These are phyloP conservation scores for Nothomitra cinnamomea DNA, from an alignment of 2,329 filamentous ascomycete genomes.

Conservation along the genomic window DNA sequence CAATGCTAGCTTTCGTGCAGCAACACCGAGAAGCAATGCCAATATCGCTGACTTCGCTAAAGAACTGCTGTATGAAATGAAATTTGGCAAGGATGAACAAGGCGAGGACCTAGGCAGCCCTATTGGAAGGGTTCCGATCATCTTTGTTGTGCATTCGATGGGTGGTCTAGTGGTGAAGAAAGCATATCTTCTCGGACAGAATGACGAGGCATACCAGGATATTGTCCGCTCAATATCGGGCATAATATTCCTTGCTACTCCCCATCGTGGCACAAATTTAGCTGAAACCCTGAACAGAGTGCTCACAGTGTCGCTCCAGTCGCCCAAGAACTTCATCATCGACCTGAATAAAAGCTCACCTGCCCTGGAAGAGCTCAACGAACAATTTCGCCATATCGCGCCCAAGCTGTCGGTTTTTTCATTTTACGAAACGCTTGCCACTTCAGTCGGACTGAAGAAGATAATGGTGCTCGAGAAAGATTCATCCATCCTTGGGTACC, in stretches of 20 bases:
- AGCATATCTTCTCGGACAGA: neutral
- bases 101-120: constrained; percentile 10
- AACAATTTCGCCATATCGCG: constrained; percentile 9
- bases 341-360: constrained; percentile 16
- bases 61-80: constrained; percentile 17
- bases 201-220: too few species aligned
- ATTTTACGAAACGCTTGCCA: constrained; percentile 10
- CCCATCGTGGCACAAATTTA: constrained; percentile 18
- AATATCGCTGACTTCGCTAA: constrained; percentile 20
- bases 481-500: constrained; percentile 15
- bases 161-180: constrained; percentile 23
- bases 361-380: constrained; percentile 9
- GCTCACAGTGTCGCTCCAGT: constrained; percentile 8
- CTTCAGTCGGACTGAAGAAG: neutral
- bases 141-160: constrained; percentile 31
- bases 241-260: constrained; percentile 19
- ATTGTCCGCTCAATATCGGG: too few species aligned
- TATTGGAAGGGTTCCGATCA: constrained; percentile 15
- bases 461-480: constrained; percentile 14
- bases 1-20: constrained; percentile 14
- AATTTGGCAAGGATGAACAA: constrained; percentile 13
- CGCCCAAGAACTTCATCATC: constrained; percentile 16
- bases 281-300: constrained; percentile 19
- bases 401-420: constrained; percentile 8
- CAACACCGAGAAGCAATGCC: constrained; percentile 10